Evolutionary conservation across 192 early-diverging fungal species (phyloP).

Genomic region (Rhizoclosmatium globosum): DNA sequence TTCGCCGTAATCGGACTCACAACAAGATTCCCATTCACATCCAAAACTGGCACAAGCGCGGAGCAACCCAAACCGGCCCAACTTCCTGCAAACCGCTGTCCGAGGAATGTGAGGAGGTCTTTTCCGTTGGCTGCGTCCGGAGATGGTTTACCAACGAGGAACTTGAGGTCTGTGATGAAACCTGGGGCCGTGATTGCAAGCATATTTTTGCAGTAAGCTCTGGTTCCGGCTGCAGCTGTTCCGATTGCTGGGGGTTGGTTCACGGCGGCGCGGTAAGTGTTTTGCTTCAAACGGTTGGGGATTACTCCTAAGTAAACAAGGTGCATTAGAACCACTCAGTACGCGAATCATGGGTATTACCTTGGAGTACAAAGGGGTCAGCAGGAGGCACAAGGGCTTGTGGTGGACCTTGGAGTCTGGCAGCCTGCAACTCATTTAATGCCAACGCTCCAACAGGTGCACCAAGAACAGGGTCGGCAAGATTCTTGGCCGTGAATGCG

Average conservation of each 20-base stretch:
- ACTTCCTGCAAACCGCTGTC: conserved; percentile 8
- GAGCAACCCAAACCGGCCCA: conserved; percentile 11
- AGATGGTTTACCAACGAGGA: conserved; percentile 7
- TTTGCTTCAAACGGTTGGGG: conserved; percentile 23
- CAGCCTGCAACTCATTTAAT: conserved; percentile 50
- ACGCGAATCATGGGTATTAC: conserved; percentile 7
- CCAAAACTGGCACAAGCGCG: conserved; percentile 7
- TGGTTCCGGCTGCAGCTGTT: conserved; percentile 1
- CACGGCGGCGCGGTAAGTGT: conserved; percentile 33
- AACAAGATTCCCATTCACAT: neutral
- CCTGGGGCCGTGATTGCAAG: conserved; percentile 15
- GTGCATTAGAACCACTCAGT: no score
- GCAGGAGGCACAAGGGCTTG: conserved; percentile 47
- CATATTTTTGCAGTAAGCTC: conserved; percentile 11
- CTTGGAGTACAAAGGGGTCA: conserved; percentile 50
- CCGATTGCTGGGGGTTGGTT: conserved; percentile 25
- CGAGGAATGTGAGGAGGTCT: conserved; percentile 35
- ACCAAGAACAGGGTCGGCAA: conserved; percentile 42
- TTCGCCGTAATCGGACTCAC: conserved; percentile 25
- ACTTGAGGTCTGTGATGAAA: conserved; percentile 21
- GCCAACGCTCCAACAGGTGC: conserved; percentile 38
- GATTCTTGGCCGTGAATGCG: conserved; percentile 42
- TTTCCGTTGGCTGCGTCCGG: conserved; percentile 31
- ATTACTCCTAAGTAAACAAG: neutral
- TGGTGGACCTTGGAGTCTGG: conserved; percentile 37